These are phyloP conservation scores for Hysterangium stoloniferum DNA, from an alignment of 768 basidiomycete genomes.

Conservation along the genomic window DNA sequence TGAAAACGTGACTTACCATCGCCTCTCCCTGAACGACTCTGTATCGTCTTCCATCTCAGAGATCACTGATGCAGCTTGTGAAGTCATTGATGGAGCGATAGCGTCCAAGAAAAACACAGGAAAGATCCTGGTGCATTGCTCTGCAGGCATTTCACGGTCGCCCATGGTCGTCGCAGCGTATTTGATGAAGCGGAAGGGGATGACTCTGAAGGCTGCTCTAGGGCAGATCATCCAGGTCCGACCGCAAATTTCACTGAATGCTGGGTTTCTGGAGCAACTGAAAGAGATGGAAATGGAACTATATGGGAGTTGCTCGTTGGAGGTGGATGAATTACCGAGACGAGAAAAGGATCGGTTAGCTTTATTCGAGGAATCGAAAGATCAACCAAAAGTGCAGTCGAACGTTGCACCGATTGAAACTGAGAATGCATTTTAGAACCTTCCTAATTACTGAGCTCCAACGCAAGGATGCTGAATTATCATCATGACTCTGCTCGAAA, in stretches of 20 bases:
- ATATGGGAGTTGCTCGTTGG: conserved; percentile 23
- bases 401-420: too few species aligned
- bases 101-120: conserved; percentile 19
- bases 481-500: too few species aligned
- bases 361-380: too few species aligned
- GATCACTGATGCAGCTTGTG: conserved; percentile 21
- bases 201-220: conserved; percentile 33
- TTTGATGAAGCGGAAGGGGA: conserved; percentile 29
- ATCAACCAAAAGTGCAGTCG: too few species aligned
- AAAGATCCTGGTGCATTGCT: conserved; percentile 37
- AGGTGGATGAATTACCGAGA: conserved; percentile 30
- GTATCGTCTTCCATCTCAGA: conserved; percentile 23
- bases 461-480: too few species aligned
- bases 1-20: conserved; percentile 29
- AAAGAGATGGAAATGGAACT: conserved; percentile 23
- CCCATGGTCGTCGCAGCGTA: conserved; percentile 36
- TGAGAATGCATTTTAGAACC: too few species aligned
- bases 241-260: conserved; percentile 33
- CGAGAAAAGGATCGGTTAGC: conserved; percentile 28
- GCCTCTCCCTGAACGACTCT: conserved; percentile 32
- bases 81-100: conserved; percentile 24
- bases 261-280: conserved; percentile 36
- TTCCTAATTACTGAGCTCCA: too few species aligned
- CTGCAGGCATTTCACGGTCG: conserved; percentile 39
- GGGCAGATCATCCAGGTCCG: conserved; percentile 27